Evolutionary conservation across 345 rosid species (phyloP).

Genomic region (Pistacia atlantica): DNA sequence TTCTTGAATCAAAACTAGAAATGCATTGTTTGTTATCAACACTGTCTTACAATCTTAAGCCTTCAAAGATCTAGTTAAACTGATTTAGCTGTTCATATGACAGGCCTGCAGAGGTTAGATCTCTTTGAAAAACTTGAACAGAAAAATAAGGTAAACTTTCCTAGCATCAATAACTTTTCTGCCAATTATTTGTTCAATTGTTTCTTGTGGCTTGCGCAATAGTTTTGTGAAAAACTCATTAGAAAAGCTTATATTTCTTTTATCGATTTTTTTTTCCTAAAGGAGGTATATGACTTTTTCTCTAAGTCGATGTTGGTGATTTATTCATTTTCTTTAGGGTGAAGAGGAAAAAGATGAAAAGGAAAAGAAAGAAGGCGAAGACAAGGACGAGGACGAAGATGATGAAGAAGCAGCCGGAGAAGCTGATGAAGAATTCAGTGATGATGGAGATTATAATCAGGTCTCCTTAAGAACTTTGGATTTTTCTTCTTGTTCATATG

Average conservation of each 20-base stretch:
- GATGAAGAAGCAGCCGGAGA: constrained; percentile 31
- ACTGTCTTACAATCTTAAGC: neutral
- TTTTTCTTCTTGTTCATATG: neutral
- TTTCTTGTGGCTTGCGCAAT: neutral
- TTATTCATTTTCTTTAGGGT: constrained; percentile 26
- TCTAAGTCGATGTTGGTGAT: neutral
- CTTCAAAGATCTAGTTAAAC: constrained; percentile 1
- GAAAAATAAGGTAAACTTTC: constrained; percentile 36
- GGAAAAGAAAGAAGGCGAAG: constrained; percentile 40
- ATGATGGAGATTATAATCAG: constrained; percentile 56
- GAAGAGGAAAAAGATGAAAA: constrained; percentile 41
- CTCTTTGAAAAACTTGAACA: constrained; percentile 48
- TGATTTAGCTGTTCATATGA: constrained; percentile 18
- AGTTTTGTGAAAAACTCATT: neutral
- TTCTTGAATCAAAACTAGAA: neutral
- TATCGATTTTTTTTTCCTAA: neutral
- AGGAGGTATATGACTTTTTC: neutral
- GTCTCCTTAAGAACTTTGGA: constrained; percentile 21
- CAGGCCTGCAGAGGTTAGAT: constrained; percentile 41
- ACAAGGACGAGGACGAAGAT: constrained; percentile 34
- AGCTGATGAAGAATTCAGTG: constrained; percentile 47
- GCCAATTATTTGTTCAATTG: constrained; percentile 2
- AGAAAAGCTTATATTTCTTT: neutral
- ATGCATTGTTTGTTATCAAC: neutral
- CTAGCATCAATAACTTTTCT: neutral